A percentile compares a stretch with the other conserved stretches of the same genome.
Evolutionary conservation across 768 basidiomycete genomes (phyloP).

Genomic region (Exidia glandulosa): DNA sequence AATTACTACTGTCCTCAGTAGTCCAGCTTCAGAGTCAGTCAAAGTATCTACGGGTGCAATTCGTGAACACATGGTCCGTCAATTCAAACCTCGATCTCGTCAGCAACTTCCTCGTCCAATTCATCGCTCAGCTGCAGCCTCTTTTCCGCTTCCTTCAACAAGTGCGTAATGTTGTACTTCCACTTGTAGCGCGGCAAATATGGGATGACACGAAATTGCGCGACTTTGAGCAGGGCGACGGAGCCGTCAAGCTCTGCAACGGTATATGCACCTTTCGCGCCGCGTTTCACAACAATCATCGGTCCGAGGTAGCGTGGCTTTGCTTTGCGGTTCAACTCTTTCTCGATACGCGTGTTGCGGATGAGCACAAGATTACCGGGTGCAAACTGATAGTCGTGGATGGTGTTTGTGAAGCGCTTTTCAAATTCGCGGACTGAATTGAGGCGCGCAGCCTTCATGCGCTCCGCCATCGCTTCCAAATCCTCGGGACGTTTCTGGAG

Average conservation of each 20-base stretch:
- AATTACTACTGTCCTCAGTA: no score
- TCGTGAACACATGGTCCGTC: no score
- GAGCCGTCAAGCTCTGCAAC: conserved; percentile 11
- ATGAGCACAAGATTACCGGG: conserved; percentile 25
- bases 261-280: conserved; percentile 7
- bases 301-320: conserved; percentile 27
- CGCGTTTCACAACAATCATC: conserved; percentile 20
- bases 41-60: no score
- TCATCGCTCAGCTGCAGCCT: no score
- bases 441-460: conserved; percentile 10
- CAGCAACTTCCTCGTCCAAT: no score
- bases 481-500: conserved; percentile 7
- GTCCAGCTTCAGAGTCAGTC: no score
- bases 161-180: no score
- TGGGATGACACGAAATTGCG: conserved; percentile 4
- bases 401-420: conserved; percentile 6
- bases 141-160: no score
- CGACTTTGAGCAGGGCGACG: background rate
- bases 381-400: conserved; percentile 17
- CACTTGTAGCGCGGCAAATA: background rate
- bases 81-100: no score
- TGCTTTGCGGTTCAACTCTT: conserved; percentile 19
- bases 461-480: conserved; percentile 7
- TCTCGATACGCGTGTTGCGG: conserved; percentile 23
- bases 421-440: conserved; percentile 17